Percentiles rank a stretch among this genome's conserved stretches.
Evolutionary conservation across 2,329 filamentous ascomycete species (phyloP).

Genomic region (Hypoxylon sp.): DNA sequence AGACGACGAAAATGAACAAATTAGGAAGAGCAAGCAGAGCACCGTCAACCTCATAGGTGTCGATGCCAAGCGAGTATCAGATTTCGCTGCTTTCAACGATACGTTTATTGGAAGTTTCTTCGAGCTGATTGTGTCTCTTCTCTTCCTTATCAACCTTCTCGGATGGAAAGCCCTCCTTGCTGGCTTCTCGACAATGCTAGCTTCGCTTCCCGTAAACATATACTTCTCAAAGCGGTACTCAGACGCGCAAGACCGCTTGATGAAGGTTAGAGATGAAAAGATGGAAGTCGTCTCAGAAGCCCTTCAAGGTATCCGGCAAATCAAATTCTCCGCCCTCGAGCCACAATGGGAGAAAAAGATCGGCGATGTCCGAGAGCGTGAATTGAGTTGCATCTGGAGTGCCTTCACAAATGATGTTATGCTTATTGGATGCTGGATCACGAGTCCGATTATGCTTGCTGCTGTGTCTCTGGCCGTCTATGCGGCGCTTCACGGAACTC

Average conservation of each 20-base stretch:
- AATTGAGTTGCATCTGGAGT: constrained; percentile 72
- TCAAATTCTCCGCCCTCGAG: constrained; percentile 84
- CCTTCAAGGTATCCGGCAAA: constrained; percentile 80
- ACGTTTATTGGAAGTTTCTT: constrained; percentile 69
- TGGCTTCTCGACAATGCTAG: constrained; percentile 69
- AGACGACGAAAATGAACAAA: constrained; percentile 55
- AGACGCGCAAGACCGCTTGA: constrained; percentile 71
- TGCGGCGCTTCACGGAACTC: constrained; percentile 66
- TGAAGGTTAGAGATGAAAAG: constrained; percentile 80
- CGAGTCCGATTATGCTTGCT: constrained; percentile 76
- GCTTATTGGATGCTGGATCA: constrained; percentile 74
- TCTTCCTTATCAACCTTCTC: constrained; percentile 73
- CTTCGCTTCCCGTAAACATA: constrained; percentile 74
- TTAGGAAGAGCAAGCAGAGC: constrained; percentile 68
- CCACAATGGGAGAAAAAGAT: constrained; percentile 78
- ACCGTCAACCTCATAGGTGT: constrained; percentile 83
- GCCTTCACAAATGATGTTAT: constrained; percentile 71
- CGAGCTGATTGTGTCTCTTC: constrained; percentile 71
- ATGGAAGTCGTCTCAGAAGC: constrained; percentile 79
- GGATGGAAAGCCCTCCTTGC: constrained; percentile 74
- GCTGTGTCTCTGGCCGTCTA: constrained; percentile 76
- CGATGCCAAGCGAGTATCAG: constrained; percentile 73
- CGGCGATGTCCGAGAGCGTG: constrained; percentile 67
- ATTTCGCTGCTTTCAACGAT: constrained; percentile 73
- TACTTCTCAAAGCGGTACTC: constrained; percentile 72